Evolutionary conservation across 2,329 filamentous ascomycete species (phyloP).

Genomic region (Chrysoporthe cubensis): DNA sequence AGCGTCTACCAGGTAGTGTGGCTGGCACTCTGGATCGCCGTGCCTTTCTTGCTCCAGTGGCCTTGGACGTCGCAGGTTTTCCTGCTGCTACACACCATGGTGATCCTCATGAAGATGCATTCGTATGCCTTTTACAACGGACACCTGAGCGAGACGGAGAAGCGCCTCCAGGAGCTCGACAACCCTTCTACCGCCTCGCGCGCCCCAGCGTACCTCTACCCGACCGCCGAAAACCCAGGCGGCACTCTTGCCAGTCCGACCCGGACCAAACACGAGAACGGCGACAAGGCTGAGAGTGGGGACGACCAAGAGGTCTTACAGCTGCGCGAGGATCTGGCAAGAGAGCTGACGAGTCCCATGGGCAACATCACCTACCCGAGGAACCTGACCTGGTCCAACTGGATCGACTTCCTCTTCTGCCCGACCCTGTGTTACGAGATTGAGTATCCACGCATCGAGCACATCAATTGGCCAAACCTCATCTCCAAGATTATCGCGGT

Average conservation of each 20-base stretch:
- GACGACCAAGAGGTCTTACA: constrained; percentile 61
- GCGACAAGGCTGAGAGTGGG: constrained; percentile 21
- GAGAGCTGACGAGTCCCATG: constrained; percentile 87
- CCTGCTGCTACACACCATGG: constrained; percentile 86
- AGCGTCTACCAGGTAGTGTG: constrained; percentile 79
- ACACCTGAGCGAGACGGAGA: constrained; percentile 85
- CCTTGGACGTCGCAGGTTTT: constrained; percentile 98
- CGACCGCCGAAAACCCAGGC: constrained; percentile 59
- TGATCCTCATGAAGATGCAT: constrained; percentile 98
- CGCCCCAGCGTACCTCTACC: constrained; percentile 77
- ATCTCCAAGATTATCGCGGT: constrained; percentile 85
- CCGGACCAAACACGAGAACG: constrained; percentile 22
- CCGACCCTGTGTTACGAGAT: constrained; percentile 97
- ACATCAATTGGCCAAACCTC: constrained; percentile 79
- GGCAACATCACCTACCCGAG: constrained; percentile 88
- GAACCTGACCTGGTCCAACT: constrained; percentile 85
- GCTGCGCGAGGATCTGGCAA: constrained; percentile 83
- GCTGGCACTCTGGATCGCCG: constrained; percentile 80
- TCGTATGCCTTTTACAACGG: constrained; percentile 99
- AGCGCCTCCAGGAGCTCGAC: constrained; percentile 79
- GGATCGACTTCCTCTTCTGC: constrained; percentile 83
- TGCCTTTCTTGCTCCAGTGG: constrained; percentile 87
- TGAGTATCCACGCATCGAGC: constrained; percentile 82
- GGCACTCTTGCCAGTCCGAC: constrained; percentile 41
- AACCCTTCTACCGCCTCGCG: constrained; percentile 70